Percentiles rank a stretch among this genome's conserved stretches.
Evolutionary conservation across 805 yeast species (phyloP).

Genomic region (Starmerella bacillaris): DNA sequence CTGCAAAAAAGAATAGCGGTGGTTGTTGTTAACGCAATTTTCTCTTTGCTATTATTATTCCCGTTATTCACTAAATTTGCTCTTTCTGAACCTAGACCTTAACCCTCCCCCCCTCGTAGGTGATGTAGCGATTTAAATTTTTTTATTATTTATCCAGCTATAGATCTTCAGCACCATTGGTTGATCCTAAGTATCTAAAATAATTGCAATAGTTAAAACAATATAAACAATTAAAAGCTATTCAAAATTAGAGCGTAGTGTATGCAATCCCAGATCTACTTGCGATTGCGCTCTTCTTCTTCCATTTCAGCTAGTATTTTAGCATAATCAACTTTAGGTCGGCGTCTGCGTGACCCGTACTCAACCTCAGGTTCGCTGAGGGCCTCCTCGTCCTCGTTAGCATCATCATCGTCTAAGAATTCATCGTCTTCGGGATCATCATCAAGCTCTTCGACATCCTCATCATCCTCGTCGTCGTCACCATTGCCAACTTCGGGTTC

Average conservation of each 20-base stretch:
- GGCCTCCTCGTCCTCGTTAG: constrained; percentile 22
- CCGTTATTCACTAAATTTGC: not conserved
- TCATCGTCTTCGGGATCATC: constrained; percentile 42
- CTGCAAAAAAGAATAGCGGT: constrained; percentile 45
- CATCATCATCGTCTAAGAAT: constrained; percentile 38
- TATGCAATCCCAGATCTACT: too few species aligned
- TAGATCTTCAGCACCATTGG: too few species aligned
- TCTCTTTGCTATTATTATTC: not conserved
- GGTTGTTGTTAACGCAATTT: constrained; percentile 43
- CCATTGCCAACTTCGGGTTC: constrained; percentile 26
- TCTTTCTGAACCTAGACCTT: not conserved
- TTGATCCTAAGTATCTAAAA: too few species aligned
- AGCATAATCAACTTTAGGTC: constrained; percentile 67
- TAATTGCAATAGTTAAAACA: too few species aligned
- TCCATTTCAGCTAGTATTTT: constrained; percentile 61
- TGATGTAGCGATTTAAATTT: not conserved
- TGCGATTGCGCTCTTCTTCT: constrained; percentile 34
- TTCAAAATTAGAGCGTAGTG: too few species aligned
- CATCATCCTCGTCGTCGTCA: constrained; percentile 7
- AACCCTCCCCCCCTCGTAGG: not conserved
- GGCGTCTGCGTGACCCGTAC: constrained; percentile 69
- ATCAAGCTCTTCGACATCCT: constrained; percentile 24
- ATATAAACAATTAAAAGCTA: too few species aligned
- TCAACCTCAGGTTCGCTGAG: constrained; percentile 68
- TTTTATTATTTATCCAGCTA: too few species aligned